phyloP scores from a whole-genome alignment of 2,329 filamentous ascomycete species.

The Pseudogymnoascus sp. region DNA sequence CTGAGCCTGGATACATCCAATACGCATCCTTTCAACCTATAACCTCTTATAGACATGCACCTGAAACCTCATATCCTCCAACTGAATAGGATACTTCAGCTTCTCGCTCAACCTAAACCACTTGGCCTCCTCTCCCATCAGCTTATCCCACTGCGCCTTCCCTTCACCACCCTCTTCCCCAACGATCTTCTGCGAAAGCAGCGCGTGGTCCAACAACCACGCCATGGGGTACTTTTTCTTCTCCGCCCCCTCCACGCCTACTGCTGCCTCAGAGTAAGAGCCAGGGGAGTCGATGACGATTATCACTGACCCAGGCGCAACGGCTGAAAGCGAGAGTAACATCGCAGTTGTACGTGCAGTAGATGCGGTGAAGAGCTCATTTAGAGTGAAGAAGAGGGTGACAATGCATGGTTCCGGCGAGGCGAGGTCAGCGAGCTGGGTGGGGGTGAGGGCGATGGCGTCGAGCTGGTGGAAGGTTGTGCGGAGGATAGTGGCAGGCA shows the following conservation, averaged over 20 bases:
- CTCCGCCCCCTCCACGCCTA: constrained; percentile 39
- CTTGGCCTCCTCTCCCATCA: constrained; percentile 65
- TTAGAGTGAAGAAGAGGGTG: constrained; percentile 87
- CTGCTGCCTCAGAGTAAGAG: constrained; percentile 74
- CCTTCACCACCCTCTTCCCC: constrained; percentile 19
- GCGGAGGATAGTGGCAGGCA: constrained; percentile 32
- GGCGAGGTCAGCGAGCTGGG: constrained; percentile 26
- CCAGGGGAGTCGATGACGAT: constrained; percentile 90
- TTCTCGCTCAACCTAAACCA: constrained; percentile 71
- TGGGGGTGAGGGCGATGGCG: constrained; percentile 35
- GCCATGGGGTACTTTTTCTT: constrained; percentile 80
- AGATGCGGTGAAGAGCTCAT: constrained; percentile 80
- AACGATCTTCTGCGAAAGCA: constrained; percentile 43
- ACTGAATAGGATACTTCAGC: constrained; percentile 68
- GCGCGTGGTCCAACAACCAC: constrained; percentile 78
- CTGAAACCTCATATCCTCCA: constrained; percentile 96
- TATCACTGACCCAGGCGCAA: constrained; percentile 55
- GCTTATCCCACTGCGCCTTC: constrained; percentile 56
- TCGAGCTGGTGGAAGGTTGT: constrained; percentile 40
- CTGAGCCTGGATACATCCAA: not conserved
- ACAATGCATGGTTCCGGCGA: constrained; percentile 44
- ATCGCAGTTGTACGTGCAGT: constrained; percentile 66
- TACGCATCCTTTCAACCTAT: not conserved
- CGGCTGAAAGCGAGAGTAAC: constrained; percentile 56
- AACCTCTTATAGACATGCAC: constrained; percentile 65